Evolutionary conservation across 345 rosid species (phyloP).

Genomic region (Euphorbia pulcherrima): DNA sequence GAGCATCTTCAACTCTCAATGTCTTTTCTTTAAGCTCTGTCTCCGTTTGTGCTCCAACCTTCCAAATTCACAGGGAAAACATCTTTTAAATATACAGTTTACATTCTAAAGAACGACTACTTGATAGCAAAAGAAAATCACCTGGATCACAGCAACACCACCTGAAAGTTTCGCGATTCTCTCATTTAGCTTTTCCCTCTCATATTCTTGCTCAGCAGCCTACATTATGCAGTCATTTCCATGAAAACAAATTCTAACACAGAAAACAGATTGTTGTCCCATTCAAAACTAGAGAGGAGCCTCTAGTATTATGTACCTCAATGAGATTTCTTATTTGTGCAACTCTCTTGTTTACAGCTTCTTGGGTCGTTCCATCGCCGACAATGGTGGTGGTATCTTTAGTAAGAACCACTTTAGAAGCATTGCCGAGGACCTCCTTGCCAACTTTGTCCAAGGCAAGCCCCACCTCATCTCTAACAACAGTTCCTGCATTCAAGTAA

Average conservation of each 20-base stretch:
- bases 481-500: conserved; percentile 58
- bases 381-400: conserved; percentile 88
- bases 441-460: conserved; percentile 90
- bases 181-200: conserved; percentile 87
- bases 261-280: too few species aligned
- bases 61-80: neutral
- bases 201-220: conserved; percentile 93
- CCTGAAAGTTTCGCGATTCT: conserved; percentile 73
- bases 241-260: neutral
- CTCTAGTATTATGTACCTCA: conserved; percentile 29
- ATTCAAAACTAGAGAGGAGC: too few species aligned
- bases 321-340: conserved; percentile 85
- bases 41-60: conserved; percentile 39
- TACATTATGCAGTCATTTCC: conserved; percentile 21
- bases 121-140: neutral
- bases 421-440: conserved; percentile 82
- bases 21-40: conserved; percentile 83
- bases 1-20: conserved; percentile 97
- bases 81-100: too few species aligned
- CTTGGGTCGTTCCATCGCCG: conserved; percentile 98
- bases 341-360: conserved; percentile 85
- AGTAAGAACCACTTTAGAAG: conserved; percentile 91
- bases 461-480: conserved; percentile 89
- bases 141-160: conserved; percentile 39
- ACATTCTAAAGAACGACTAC: too few species aligned